phyloP scores from a whole-genome alignment of 73 alveolate species.

The Tetrahymena borealis region DNA sequence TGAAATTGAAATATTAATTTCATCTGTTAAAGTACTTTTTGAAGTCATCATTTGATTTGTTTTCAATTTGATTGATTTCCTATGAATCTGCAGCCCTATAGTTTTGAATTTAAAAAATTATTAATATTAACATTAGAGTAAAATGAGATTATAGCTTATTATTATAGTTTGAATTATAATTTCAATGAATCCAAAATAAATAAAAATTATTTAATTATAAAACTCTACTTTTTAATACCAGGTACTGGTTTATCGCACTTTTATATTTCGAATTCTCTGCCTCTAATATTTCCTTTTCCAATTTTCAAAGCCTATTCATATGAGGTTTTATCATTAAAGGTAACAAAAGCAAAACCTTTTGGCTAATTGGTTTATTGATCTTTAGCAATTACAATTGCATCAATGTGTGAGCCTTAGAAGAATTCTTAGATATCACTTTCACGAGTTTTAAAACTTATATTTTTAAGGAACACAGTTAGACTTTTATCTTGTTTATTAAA shows the following conservation, averaged over 20 bases:
- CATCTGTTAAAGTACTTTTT: neutral
- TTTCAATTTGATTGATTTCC: neutral
- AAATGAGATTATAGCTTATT: too few relatives aligned
- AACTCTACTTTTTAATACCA: neutral
- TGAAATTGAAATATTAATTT: neutral
- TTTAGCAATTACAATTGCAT: constrained; percentile 27
- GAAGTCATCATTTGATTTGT: neutral
- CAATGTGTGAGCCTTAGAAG: constrained; percentile 18
- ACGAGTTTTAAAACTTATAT: constrained; percentile 21
- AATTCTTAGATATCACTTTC: constrained; percentile 22
- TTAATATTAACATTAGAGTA: neutral
- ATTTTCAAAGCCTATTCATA: constrained; percentile 47
- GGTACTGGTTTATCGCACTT: constrained; percentile 10
- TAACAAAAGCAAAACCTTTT: constrained; percentile 75
- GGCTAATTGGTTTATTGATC: constrained; percentile 68
- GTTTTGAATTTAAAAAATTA: neutral
- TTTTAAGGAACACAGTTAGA: constrained; percentile 1
- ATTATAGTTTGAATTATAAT: too few relatives aligned
- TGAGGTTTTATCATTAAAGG: constrained; percentile 55
- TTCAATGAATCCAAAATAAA: too few relatives aligned
- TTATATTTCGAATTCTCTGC: constrained; percentile 45
- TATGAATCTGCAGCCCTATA: neutral
- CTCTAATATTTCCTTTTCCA: constrained; percentile 55
- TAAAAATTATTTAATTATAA: neutral
- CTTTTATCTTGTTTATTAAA: neutral